Conservation (phyloP, 177 flowering plant species). For the Vitis hybrid region DNA sequence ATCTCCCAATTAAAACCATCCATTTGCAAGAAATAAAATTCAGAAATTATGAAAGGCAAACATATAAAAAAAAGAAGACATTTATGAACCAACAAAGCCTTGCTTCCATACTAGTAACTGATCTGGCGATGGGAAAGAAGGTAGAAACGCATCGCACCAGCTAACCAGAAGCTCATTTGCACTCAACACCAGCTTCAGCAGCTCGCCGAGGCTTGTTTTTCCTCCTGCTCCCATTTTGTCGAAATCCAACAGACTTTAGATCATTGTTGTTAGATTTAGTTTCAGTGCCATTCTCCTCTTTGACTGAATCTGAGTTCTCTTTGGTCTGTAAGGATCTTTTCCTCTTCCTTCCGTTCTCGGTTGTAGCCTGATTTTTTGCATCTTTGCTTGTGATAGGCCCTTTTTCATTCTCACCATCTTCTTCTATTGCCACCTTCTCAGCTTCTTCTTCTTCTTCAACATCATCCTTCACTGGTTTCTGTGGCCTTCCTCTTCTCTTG, state of each 20-base stretch:
- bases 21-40: slow-evolving; percentile 13
- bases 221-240: slow-evolving; percentile 62
- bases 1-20: slow-evolving; percentile 3
- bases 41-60: slow-evolving; percentile 2
- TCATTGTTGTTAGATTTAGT: slow-evolving; percentile 34
- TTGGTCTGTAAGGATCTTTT: slow-evolving; percentile 39
- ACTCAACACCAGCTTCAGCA: slow-evolving; percentile 73
- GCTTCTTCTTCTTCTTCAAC: slow-evolving; percentile 46
- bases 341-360: slow-evolving; percentile 57
- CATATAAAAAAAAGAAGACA: slow-evolving; percentile 10
- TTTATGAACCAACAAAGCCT: not conserved
- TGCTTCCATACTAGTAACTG: not conserved
- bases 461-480: slow-evolving; percentile 59
- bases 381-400: slow-evolving; percentile 26
- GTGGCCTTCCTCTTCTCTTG: slow-evolving; percentile 77
- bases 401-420: slow-evolving; percentile 36
- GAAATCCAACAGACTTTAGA: slow-evolving; percentile 53
- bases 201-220: slow-evolving; percentile 80
- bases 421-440: slow-evolving; percentile 31
- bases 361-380: slow-evolving; percentile 23
- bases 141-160: slow-evolving; percentile 8
- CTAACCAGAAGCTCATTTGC: slow-evolving; percentile 38
- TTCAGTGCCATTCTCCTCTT: slow-evolving; percentile 49
- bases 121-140: slow-evolving; percentile 3
- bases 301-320: slow-evolving; percentile 35